Evolutionary conservation across 2,329 filamentous ascomycete genomes (phyloP).

Genomic region (Cladosporium cucumerinum): DNA sequence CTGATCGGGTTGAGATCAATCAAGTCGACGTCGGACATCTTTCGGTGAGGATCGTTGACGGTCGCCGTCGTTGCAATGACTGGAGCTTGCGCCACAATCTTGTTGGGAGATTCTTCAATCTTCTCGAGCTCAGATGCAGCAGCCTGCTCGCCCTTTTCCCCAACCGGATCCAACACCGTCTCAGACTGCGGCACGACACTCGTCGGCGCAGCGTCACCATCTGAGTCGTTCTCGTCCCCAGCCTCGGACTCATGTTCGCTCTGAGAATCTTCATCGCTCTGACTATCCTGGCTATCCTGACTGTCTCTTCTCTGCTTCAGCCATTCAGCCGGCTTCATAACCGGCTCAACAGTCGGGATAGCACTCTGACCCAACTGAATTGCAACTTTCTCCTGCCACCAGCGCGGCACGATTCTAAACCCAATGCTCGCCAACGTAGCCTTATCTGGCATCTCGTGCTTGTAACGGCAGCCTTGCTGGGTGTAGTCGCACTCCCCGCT

Average conservation of each 20-base stretch:
- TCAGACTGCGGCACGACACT: not conserved
- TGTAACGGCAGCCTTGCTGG: slow-evolving; percentile 83
- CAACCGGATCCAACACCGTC: not conserved
- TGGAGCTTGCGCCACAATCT: not conserved
- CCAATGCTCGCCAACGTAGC: slow-evolving; percentile 67
- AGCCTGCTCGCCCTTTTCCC: not conserved
- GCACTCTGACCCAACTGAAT: slow-evolving; percentile 26
- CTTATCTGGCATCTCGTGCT: slow-evolving; percentile 83
- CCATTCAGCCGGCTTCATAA: slow-evolving; percentile 20
- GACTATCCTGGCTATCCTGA: not conserved
- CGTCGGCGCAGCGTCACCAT: not conserved
- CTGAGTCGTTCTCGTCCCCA: not conserved
- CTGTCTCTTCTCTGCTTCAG: slow-evolving; percentile 10
- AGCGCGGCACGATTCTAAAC: slow-evolving; percentile 55
- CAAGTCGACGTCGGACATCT: not conserved
- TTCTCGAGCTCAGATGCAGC: not conserved
- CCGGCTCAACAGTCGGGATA: slow-evolving; percentile 18
- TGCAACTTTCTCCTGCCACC: slow-evolving; percentile 52
- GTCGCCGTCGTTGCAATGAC: not conserved
- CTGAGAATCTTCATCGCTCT: not conserved
- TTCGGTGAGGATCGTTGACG: not conserved
- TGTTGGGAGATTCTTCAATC: not conserved
- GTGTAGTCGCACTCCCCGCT: slow-evolving; percentile 80
- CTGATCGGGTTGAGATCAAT: slow-evolving; percentile 5
- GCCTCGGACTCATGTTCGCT: not conserved